Evolutionary conservation across 2,329 filamentous ascomycete species (phyloP), one percentile per base, ranked within the genome.

Genomic region (Colletotrichum sansevieriae): DNA sequence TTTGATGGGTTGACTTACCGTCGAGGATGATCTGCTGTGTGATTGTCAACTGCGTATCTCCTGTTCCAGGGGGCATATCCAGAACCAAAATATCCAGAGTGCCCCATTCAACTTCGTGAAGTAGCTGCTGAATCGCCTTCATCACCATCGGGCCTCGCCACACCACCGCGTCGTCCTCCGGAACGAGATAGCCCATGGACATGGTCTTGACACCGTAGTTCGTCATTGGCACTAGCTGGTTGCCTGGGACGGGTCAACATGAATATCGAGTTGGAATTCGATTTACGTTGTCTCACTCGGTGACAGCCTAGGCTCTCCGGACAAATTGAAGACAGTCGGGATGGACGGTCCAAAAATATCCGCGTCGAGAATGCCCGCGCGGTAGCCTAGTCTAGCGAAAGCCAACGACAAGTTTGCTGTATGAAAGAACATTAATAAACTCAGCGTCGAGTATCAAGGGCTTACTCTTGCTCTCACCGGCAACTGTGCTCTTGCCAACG

Each of bases 101-200:
- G 13, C 91, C 93, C 96, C 96, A 99, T 61, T 96, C 92, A 0
- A 99, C 96, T 73, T 97, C 94, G 78, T 98, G 95, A 8, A 99
- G 87, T 5, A 99, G 89, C 77, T 99, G 96, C 73, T 98, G 95
- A 72, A 99, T 86, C 0, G 96, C 96, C 77, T 98, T 99, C 86
- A 97, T 97, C 13, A 98, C 93, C 95, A 99, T 98, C 2, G 97
- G 87, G 0, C 96, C 96, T 59, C 96, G 90, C 96, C 96, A 99
- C 37, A 96, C 95, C 15, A 99, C 92, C 0, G 95, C 93, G 5
- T 93, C 92, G 11, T 90, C 87, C 72, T 94, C 91, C 20, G 88
- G 88, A 1, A 97, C 90, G 1, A 99, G 86, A 72, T 97, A 98
- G 57, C 96, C 96, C 93, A 99, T 98, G 0, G 95, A 98, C 96